Evolutionary conservation across 2,329 filamentous ascomycete species (phyloP).

Genomic region (Cephalotrichum gorgonifer): DNA sequence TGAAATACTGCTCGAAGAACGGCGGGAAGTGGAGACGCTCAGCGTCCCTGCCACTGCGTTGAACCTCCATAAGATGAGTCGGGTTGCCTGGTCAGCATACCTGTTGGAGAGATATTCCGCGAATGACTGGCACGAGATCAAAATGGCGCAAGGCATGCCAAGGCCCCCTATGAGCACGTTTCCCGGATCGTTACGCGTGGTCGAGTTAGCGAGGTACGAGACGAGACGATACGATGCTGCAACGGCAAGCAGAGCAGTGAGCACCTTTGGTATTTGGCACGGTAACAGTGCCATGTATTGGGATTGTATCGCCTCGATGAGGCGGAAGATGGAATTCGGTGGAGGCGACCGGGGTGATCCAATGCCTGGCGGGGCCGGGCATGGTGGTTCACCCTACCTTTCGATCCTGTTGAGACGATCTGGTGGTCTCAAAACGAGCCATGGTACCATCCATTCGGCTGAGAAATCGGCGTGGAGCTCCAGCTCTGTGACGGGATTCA

Average conservation of each 20-base stretch:
- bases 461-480: background rate
- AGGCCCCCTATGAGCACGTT: background rate
- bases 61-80: constrained; percentile 4
- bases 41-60: constrained; percentile 6
- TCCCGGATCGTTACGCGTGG: background rate
- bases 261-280: constrained; percentile 16
- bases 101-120: constrained; percentile 7
- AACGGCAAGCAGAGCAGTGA: constrained; percentile 42
- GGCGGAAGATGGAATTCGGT: background rate
- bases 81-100: constrained; percentile 42
- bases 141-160: background rate
- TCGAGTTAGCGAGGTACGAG: background rate
- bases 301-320: background rate
- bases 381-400: background rate
- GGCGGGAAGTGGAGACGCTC: constrained; percentile 20
- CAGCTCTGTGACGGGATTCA: background rate
- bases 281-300: constrained; percentile 1
- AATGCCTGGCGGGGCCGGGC: too few species aligned
- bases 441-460: background rate
- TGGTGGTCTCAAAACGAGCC: background rate
- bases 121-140: constrained; percentile 11
- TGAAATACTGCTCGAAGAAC: background rate
- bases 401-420: background rate
- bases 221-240: background rate
- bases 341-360: too few species aligned